Evolutionary conservation across 2,329 filamentous ascomycete genomes (phyloP).

Genomic region (Pyricularia pennisetigena): DNA sequence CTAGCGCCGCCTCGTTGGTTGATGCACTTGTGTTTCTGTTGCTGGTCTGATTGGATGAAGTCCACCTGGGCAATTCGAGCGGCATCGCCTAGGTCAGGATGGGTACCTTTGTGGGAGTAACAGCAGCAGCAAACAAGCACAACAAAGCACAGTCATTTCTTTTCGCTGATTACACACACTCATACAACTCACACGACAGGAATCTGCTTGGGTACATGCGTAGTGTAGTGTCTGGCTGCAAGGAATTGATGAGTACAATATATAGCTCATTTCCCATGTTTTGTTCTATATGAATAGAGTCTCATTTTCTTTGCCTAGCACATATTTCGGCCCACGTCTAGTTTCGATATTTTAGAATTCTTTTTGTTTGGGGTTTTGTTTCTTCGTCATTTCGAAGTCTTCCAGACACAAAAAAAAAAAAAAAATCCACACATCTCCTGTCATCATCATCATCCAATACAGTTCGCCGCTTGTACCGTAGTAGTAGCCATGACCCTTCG

Average conservation of each 20-base stretch:
- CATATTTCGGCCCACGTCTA: not conserved
- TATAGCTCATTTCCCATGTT: not conserved
- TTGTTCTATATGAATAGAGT: not conserved
- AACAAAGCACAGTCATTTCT: not conserved
- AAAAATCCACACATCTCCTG: not conserved
- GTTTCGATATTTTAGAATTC: not conserved
- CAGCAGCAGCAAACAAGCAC: not conserved
- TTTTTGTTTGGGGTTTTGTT: not conserved
- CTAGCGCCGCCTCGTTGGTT: not conserved
- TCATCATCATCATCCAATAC: not conserved
- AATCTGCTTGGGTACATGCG: not conserved
- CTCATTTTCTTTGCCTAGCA: not conserved
- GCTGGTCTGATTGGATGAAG: not conserved
- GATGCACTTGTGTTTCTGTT: not conserved
- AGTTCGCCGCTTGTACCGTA: not conserved
- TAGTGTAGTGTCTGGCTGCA: not conserved
- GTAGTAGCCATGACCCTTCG: not conserved
- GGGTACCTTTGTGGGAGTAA: not conserved
- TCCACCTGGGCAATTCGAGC: not conserved
- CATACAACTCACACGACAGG: not conserved
- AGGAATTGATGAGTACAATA: not conserved
- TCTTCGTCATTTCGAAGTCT: not conserved
- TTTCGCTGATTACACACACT: not conserved
- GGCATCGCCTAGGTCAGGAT: not conserved
- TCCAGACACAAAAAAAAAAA: not conserved